Conservation (phyloP, 1,284 basidiomycete species). For the Pascua sp. region DNA sequence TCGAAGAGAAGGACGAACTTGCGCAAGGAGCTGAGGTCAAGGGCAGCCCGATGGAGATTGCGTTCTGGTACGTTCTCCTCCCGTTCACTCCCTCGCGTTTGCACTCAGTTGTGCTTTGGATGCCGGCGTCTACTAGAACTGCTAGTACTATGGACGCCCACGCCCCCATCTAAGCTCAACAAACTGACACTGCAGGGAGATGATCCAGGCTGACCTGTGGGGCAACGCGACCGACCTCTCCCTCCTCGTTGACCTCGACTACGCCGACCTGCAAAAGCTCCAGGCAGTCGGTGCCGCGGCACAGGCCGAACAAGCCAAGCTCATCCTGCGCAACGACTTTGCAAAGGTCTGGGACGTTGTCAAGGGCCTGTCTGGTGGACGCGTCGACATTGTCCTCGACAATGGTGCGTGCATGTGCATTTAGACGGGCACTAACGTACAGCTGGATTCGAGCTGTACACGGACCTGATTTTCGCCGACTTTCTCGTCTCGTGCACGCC, state of each 20-base stretch:
- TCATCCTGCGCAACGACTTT: conserved; percentile 82
- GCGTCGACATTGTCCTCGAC: conserved; percentile 86
- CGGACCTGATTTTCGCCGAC: conserved; percentile 91
- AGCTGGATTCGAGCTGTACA: conserved; percentile 95
- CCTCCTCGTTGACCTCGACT: conserved; percentile 48
- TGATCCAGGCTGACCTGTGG: conserved; percentile 50
- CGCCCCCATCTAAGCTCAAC: too few relatives aligned
- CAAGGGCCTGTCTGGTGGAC: conserved; percentile 55
- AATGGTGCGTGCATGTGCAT: conserved; percentile 60
- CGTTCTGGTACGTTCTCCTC: conserved; percentile 45
- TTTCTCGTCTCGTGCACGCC: conserved; percentile 85
- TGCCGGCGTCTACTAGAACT: too few relatives aligned
- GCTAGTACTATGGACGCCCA: too few relatives aligned
- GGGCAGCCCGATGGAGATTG: conserved; percentile 43
- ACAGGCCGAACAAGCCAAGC: conserved; percentile 67
- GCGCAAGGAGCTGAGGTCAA: conserved; percentile 27
- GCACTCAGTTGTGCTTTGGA: too few relatives aligned
- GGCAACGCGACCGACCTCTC: conserved; percentile 51
- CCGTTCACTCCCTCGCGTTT: too few relatives aligned
- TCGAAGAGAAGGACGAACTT: conserved; percentile 32
- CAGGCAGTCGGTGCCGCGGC: conserved; percentile 77
- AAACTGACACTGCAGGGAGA: conserved; percentile 32
- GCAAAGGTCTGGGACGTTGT: conserved; percentile 71
- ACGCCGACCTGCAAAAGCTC: conserved; percentile 73
- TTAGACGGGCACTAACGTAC: neutral